Conservation (phyloP, 768 basidiomycete species). For the Suillus subaureus region DNA sequence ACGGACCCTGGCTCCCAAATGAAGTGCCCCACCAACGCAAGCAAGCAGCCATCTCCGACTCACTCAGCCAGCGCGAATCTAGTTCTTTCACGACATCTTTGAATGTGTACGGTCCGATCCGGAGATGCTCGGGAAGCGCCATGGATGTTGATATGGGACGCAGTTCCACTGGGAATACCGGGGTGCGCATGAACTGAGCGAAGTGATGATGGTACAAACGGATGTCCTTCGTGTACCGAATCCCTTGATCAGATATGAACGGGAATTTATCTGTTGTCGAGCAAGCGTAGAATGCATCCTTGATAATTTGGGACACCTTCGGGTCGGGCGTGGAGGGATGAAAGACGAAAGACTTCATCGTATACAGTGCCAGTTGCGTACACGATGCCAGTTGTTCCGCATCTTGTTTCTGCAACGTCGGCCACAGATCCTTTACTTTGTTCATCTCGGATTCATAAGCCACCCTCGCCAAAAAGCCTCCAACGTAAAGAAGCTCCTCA, state of each 20-base stretch:
- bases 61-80: constrained; percentile 58
- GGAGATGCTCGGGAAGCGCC: constrained; percentile 60
- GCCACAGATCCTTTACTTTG: constrained; percentile 44
- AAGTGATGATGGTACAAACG: constrained; percentile 71
- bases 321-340: constrained; percentile 80
- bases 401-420: not conserved
- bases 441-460: constrained; percentile 84
- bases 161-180: constrained; percentile 47
- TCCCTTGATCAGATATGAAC: constrained; percentile 76
- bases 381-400: constrained; percentile 30
- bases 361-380: constrained; percentile 53
- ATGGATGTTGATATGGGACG: constrained; percentile 44
- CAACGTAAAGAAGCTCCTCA: constrained; percentile 78
- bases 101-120: constrained; percentile 73
- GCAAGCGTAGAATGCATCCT: constrained; percentile 76
- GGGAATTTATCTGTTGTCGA: constrained; percentile 54
- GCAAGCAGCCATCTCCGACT: constrained; percentile 75
- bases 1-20: not conserved
- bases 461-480: constrained; percentile 77
- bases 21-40: constrained; percentile 78
- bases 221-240: constrained; percentile 63
- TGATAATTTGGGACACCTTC: constrained; percentile 69
- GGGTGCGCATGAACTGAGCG: constrained; percentile 67
- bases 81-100: constrained; percentile 80
- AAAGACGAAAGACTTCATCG: constrained; percentile 87